Percentiles rank a stretch among this genome's conserved stretches.
These are phyloP conservation scores for Diplodia sapinea DNA, from an alignment of 2,329 filamentous ascomycete species.

Conservation along the genomic window DNA sequence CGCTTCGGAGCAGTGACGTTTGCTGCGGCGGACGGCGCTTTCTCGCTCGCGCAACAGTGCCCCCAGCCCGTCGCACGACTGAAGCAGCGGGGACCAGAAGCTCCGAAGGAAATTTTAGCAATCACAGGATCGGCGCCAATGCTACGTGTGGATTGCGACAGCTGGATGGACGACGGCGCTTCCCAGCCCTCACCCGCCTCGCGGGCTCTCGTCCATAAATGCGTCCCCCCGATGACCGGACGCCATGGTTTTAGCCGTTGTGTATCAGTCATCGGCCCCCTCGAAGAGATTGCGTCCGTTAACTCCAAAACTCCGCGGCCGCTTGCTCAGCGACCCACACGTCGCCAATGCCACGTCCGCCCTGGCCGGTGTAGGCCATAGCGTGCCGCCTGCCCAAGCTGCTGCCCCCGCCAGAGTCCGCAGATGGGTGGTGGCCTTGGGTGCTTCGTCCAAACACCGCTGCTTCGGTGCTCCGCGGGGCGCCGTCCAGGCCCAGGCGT, in stretches of 20 bases:
- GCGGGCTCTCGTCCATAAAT: constrained; percentile 1
- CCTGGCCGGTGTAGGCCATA: constrained; percentile 7
- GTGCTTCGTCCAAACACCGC: constrained; percentile 15
- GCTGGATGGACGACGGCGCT: background rate
- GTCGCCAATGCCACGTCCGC: constrained; percentile 23
- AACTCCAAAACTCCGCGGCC: constrained; percentile 31
- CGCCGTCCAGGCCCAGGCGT: constrained; percentile 15
- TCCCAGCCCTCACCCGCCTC: background rate
- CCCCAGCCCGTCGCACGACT: constrained; percentile 25
- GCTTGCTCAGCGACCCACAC: constrained; percentile 21
- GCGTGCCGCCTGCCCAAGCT: constrained; percentile 8
- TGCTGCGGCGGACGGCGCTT: constrained; percentile 18
- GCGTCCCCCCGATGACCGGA: constrained; percentile 28
- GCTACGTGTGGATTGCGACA: constrained; percentile 6
- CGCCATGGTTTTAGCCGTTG: constrained; percentile 5
- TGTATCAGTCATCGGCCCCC: constrained; percentile 28
- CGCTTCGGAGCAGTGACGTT: constrained; percentile 30
- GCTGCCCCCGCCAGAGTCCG: constrained; percentile 5
- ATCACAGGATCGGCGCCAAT: constrained; percentile 24
- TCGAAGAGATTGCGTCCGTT: constrained; percentile 28
- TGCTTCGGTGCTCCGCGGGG: constrained; percentile 15
- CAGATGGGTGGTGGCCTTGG: constrained; percentile 24
- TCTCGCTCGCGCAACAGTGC: constrained; percentile 8
- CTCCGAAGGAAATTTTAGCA: constrained; percentile 26
- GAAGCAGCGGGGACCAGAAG: constrained; percentile 13